Evolutionary conservation across 805 yeast species (phyloP).

Genomic region (Lachancea thermotolerans): DNA sequence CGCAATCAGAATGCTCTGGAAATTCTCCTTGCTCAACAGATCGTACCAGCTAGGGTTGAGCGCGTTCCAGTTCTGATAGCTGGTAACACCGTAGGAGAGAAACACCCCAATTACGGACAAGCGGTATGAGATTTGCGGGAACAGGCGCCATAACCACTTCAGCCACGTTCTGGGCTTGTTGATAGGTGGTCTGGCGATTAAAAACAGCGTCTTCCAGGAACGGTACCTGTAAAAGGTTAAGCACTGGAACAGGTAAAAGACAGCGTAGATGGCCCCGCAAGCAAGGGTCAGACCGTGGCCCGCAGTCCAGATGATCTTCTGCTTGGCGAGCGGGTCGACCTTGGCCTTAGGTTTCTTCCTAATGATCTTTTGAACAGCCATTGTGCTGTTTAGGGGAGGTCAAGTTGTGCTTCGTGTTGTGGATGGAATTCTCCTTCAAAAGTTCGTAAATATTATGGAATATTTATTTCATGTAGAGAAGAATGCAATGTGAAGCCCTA

Average conservation of each 20-base stretch:
- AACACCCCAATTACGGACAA: conserved; percentile 51
- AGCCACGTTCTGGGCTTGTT: conserved; percentile 9
- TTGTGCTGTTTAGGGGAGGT: not conserved
- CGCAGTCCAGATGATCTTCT: conserved; percentile 23
- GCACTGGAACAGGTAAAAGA: conserved; percentile 23
- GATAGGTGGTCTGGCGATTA: conserved; percentile 16
- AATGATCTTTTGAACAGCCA: conserved; percentile 17
- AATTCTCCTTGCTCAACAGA: conserved; percentile 65
- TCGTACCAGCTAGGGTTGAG: conserved; percentile 56
- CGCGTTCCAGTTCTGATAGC: conserved; percentile 53
- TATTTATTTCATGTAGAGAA: not conserved
- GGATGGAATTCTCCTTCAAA: too few species aligned
- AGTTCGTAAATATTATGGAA: not conserved
- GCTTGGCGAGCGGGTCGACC: conserved; percentile 20
- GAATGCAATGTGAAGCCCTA: not conserved
- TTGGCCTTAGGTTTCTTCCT: conserved; percentile 18
- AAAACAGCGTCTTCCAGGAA: conserved; percentile 30
- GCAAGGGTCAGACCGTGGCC: conserved; percentile 25
- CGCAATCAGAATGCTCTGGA: conserved; percentile 57
- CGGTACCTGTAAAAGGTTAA: conserved; percentile 27
- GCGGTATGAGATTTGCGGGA: conserved; percentile 47
- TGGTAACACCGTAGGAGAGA: conserved; percentile 45
- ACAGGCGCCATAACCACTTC: conserved; percentile 26
- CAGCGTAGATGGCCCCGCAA: conserved; percentile 23
- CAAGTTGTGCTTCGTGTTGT: not conserved